These are phyloP conservation scores for Desmodesmus armatus DNA, from an alignment of 139 green algal species.

Conservation along the genomic window DNA sequence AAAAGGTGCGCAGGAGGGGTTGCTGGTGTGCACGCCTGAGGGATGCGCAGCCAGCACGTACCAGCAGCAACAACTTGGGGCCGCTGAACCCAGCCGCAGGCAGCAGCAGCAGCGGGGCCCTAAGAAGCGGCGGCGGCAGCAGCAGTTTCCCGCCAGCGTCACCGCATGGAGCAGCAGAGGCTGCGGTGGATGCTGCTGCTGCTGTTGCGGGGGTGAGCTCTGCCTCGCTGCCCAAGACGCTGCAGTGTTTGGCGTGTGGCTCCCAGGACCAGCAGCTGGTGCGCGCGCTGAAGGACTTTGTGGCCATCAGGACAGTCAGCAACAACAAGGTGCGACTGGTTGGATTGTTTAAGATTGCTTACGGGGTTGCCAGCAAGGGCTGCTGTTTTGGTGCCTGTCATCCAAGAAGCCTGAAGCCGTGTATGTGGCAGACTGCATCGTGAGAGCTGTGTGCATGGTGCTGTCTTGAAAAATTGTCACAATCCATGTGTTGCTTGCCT, in stretches of 20 bases:
- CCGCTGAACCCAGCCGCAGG: not conserved
- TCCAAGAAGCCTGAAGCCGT: not conserved
- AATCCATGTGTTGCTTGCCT: no score
- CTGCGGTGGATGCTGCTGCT: not conserved
- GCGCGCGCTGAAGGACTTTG: slow-evolving; percentile 84
- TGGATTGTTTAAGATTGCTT: no score
- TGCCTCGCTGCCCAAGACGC: not conserved
- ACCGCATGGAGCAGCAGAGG: not conserved
- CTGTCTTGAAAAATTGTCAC: no score
- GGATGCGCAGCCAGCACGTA: slow-evolving; percentile 21
- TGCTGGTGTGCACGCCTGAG: slow-evolving; percentile 24
- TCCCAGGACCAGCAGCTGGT: slow-evolving; percentile 78
- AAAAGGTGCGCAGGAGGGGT: not conserved
- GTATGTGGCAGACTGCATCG: not conserved
- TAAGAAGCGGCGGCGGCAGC: slow-evolving; percentile 2
- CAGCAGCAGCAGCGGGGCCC: not conserved
- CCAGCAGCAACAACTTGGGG: not conserved
- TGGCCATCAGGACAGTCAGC: slow-evolving; percentile 77
- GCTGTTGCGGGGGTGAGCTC: slow-evolving; percentile 1
- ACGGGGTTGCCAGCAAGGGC: no score
- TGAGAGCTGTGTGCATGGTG: no score
- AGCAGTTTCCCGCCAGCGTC: not conserved
- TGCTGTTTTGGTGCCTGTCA: not conserved
- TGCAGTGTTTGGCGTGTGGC: slow-evolving; percentile 39
- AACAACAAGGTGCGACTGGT: slow-evolving; percentile 17